phyloP scores from a whole-genome alignment of 2,329 filamentous ascomycete species.

The Coleophoma cylindrospora region DNA sequence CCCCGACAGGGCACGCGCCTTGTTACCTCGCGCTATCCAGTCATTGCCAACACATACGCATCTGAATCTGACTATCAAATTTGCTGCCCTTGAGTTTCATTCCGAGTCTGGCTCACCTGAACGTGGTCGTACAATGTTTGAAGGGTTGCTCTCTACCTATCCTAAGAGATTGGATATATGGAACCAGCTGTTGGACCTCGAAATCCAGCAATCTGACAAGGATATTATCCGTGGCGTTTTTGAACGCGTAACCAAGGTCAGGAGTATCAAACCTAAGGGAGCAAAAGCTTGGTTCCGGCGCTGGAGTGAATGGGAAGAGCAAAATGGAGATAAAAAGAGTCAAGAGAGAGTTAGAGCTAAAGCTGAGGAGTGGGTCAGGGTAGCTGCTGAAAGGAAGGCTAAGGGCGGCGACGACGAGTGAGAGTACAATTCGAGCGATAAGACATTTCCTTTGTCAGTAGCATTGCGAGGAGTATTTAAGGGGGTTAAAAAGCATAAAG shows the following conservation, averaged over 20 bases:
- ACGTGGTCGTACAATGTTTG: slow-evolving; percentile 90
- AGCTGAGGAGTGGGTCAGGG: slow-evolving; percentile 66
- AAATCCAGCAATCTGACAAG: slow-evolving; percentile 55
- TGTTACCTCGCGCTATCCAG: slow-evolving; percentile 81
- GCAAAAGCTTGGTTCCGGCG: slow-evolving; percentile 86
- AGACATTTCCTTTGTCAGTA: neutral
- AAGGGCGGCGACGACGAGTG: neutral
- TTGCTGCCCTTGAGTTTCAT: slow-evolving; percentile 88
- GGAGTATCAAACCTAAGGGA: slow-evolving; percentile 73
- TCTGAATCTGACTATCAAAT: slow-evolving; percentile 75
- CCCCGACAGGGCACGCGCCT: slow-evolving; percentile 68
- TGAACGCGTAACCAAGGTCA: slow-evolving; percentile 67
- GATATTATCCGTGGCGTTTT: slow-evolving; percentile 71
- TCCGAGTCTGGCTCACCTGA: slow-evolving; percentile 79
- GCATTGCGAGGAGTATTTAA: neutral
- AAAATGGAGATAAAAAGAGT: slow-evolving; percentile 63
- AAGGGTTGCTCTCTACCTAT: slow-evolving; percentile 76
- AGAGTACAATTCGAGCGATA: neutral
- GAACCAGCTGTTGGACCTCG: slow-evolving; percentile 87
- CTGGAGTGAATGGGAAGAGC: slow-evolving; percentile 87
- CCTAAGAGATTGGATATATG: slow-evolving; percentile 89
- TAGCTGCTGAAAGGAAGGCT: slow-evolving; percentile 33
- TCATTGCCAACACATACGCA: slow-evolving; percentile 64
- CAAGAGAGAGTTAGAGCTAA: slow-evolving; percentile 65
- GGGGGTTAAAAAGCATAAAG: neutral